phyloP scores from a whole-genome alignment of 176 grass and related monocot species.

The Oryza coarctata region DNA sequence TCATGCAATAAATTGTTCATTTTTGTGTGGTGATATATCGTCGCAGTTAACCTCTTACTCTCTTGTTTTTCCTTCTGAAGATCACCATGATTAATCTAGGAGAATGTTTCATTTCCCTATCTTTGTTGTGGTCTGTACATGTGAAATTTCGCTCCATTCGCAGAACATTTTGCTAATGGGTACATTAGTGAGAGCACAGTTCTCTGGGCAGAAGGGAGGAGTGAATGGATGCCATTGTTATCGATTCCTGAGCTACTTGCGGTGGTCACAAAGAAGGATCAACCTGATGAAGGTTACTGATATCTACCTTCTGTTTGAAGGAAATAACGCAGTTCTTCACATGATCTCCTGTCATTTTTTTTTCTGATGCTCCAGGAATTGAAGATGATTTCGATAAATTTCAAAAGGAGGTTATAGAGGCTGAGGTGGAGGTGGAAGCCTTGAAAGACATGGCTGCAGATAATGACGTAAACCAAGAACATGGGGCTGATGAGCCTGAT shows the following conservation, averaged over 20 bases:
- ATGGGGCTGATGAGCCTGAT: slow-evolving; percentile 34
- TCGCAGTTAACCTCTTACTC: not conserved
- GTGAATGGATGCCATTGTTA: slow-evolving; percentile 65
- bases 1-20: not conserved
- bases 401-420: slow-evolving; percentile 75
- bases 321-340: not conserved
- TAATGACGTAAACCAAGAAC: slow-evolving; percentile 12
- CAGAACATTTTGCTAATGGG: slow-evolving; percentile 75
- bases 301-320: not conserved
- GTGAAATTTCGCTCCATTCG: slow-evolving; percentile 11
- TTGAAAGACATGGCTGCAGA: slow-evolving; percentile 41
- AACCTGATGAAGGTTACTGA: slow-evolving; percentile 43
- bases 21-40: not conserved
- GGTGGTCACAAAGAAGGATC: slow-evolving; percentile 35
- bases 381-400: slow-evolving; percentile 81
- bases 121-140: not conserved
- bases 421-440: slow-evolving; percentile 47
- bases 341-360: slow-evolving; percentile 10
- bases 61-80: not conserved
- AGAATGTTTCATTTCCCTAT: not conserved
- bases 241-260: slow-evolving; percentile 58
- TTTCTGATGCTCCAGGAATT: slow-evolving; percentile 33
- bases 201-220: slow-evolving; percentile 83
- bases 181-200: slow-evolving; percentile 67
- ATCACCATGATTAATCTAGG: not conserved